Evolutionary conservation across 1,284 basidiomycete genomes (phyloP).

Genomic region (Papiliotrema fonsecae): DNA sequence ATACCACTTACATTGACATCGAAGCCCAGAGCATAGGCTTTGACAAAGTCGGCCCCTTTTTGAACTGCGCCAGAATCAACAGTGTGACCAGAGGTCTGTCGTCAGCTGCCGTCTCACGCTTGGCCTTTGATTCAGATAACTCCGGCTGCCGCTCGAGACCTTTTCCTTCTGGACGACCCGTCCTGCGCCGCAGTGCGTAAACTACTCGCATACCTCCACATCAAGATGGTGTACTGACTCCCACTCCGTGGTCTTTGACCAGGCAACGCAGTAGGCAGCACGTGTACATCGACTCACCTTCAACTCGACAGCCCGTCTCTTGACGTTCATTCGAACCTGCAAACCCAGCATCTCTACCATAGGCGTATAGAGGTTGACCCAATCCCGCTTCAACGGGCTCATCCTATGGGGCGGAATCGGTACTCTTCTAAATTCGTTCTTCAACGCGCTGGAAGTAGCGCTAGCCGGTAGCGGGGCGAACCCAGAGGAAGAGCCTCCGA

Average conservation of each 20-base stretch:
- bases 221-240: no score
- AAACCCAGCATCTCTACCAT: slow-evolving; percentile 89
- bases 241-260: no score
- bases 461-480: slow-evolving; percentile 40
- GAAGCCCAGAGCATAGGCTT: slow-evolving; percentile 91
- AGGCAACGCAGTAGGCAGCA: no score
- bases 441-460: slow-evolving; percentile 44
- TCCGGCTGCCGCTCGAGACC: background rate
- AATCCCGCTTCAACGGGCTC: slow-evolving; percentile 95
- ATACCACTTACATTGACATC: slow-evolving; percentile 71
- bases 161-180: no score
- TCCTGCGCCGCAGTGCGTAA: no score
- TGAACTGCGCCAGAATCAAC: slow-evolving; percentile 86
- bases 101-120: background rate
- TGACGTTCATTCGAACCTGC: slow-evolving; percentile 95
- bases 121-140: background rate
- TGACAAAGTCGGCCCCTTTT: slow-evolving; percentile 97
- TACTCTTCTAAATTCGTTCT: slow-evolving; percentile 75
- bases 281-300: slow-evolving; percentile 77
- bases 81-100: slow-evolving; percentile 87
- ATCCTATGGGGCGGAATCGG: slow-evolving; percentile 94
- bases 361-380: slow-evolving; percentile 95
- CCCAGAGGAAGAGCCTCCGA: slow-evolving; percentile 29
- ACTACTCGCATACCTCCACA: no score
- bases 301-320: slow-evolving; percentile 81